Conservation (phyloP, 2,329 filamentous ascomycete species). For the Spiromastix sp. region DNA sequence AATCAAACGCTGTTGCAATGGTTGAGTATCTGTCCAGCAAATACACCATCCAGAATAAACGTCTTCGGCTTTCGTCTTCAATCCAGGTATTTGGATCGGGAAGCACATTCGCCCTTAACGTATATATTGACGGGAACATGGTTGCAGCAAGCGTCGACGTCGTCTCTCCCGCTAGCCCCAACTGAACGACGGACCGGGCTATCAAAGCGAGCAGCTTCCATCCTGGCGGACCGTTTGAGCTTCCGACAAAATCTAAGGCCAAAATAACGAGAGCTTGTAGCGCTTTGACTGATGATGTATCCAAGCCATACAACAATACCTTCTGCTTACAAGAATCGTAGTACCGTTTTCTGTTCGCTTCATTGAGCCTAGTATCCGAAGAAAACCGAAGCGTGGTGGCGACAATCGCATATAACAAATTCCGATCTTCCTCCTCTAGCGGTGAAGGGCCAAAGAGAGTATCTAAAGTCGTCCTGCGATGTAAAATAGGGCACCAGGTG, state of each 20-base stretch:
- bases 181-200: constrained; percentile 76
- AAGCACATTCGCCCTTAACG: constrained; percentile 71
- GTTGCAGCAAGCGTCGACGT: constrained; percentile 71
- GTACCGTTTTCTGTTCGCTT: constrained; percentile 62
- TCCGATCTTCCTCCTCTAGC: constrained; percentile 69
- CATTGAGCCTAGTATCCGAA: constrained; percentile 61
- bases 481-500: constrained; percentile 82
- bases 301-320: constrained; percentile 76
- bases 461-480: constrained; percentile 71
- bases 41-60: constrained; percentile 93
- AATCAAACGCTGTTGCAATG: constrained; percentile 83
- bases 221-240: constrained; percentile 78
- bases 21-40: constrained; percentile 83
- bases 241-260: constrained; percentile 73
- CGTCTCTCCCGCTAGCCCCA: constrained; percentile 73
- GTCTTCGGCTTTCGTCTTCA: constrained; percentile 74
- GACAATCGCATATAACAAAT: constrained; percentile 79
- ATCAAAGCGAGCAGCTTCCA: constrained; percentile 90
- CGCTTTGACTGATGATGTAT: constrained; percentile 80
- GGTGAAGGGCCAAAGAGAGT: constrained; percentile 67
- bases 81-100: constrained; percentile 77
- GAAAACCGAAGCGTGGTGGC: constrained; percentile 81
- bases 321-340: constrained; percentile 75
- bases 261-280: constrained; percentile 81
- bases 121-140: constrained; percentile 77